Conservation (phyloP, 768 basidiomycete species). For the Podaxis sp. region DNA sequence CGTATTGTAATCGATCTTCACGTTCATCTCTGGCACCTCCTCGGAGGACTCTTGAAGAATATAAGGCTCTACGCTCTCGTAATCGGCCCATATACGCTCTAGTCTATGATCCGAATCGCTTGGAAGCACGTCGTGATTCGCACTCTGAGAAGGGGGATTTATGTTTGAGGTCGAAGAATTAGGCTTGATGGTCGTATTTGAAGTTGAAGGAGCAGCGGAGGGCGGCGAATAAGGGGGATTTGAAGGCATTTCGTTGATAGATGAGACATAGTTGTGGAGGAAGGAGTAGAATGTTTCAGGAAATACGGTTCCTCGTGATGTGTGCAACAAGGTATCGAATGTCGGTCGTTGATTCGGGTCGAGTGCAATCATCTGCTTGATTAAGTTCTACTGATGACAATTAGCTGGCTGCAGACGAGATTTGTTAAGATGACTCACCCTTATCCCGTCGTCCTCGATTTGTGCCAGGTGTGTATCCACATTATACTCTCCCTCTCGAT, state of each 20-base stretch:
- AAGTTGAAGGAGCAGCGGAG: constrained; percentile 30
- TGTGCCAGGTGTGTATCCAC: constrained; percentile 69
- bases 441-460: constrained; percentile 81
- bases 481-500: constrained; percentile 79
- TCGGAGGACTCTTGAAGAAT: constrained; percentile 49
- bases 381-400: constrained; percentile 60
- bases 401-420: constrained; percentile 18
- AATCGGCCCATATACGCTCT: constrained; percentile 85
- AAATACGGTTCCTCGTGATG: constrained; percentile 75
- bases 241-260: constrained; percentile 68
- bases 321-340: constrained; percentile 77
- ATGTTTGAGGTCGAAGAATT: constrained; percentile 31
- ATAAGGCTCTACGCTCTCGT: constrained; percentile 77
- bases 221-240: constrained; percentile 44
- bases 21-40: constrained; percentile 41
- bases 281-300: constrained; percentile 96
- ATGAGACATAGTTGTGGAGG: constrained; percentile 84
- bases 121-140: constrained; percentile 4
- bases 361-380: constrained; percentile 87
- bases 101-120: constrained; percentile 80
- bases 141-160: constrained; percentile 26
- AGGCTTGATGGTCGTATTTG: constrained; percentile 34
- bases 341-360: constrained; percentile 76
- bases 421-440: constrained; percentile 50
- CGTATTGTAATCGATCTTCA: constrained; percentile 56